phyloP scores from a whole-genome alignment of 164 flowering plant genomes.

The Vitis cinerea region DNA sequence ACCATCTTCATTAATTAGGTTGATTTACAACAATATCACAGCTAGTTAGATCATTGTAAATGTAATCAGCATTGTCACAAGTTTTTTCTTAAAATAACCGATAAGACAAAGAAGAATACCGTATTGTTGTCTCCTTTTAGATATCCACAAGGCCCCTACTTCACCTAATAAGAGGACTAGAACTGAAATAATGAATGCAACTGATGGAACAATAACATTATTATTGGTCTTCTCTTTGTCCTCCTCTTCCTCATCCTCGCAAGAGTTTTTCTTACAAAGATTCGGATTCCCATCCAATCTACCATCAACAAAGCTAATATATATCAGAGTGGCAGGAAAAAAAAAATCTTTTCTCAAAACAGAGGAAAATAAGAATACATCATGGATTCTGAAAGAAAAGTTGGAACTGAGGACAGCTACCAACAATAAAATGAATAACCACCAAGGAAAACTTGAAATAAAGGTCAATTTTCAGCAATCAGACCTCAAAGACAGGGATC shows the following conservation, averaged over 20 bases:
- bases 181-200: slow-evolving; percentile 2
- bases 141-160: background rate
- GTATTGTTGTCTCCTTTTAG: slow-evolving; percentile 3
- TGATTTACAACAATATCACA: too few species aligned
- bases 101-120: background rate
- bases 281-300: slow-evolving; percentile 24
- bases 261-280: slow-evolving; percentile 11
- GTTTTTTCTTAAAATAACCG: background rate
- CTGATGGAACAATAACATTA: slow-evolving; percentile 2
- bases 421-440: too few species aligned
- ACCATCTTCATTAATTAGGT: background rate
- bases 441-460: too few species aligned
- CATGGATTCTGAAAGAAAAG: too few species aligned
- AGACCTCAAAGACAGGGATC: slow-evolving; percentile 14
- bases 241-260: background rate
- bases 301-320: background rate
- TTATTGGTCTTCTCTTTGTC: background rate
- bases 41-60: background rate
- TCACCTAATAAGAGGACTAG: background rate
- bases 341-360: too few species aligned
- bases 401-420: too few species aligned
- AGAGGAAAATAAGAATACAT: background rate
- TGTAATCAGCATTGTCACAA: background rate
- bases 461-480: too few species aligned
- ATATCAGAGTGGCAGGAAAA: too few species aligned